A percentile compares a stretch with the other conserved stretches of the same genome.
Evolutionary conservation across 257 asterid genomes (phyloP).

Genomic region (Solanum ossicruentum): DNA sequence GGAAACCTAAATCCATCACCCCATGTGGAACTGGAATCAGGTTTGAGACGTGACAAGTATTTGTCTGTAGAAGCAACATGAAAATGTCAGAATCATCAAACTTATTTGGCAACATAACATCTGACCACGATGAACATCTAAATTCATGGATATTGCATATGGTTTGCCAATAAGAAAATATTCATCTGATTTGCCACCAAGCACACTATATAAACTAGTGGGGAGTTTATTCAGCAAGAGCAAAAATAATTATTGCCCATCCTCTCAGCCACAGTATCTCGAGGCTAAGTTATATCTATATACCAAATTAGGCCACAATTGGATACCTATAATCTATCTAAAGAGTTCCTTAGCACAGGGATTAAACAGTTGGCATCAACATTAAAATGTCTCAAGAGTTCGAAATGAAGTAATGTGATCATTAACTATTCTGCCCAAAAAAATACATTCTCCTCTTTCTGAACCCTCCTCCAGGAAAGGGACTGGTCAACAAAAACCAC

Average conservation of each 20-base stretch:
- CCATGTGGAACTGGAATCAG: conserved; percentile 39
- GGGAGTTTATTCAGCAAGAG: neutral
- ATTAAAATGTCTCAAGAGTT: neutral
- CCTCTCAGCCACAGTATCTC: neutral
- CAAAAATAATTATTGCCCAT: neutral
- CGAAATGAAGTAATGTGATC: neutral
- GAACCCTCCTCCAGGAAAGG: neutral
- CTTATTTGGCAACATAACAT: neutral
- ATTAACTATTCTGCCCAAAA: neutral
- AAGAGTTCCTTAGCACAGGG: neutral
- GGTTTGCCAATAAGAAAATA: neutral
- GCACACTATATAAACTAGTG: neutral
- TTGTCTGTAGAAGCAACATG: conserved; percentile 43
- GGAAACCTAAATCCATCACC: conserved; percentile 48
- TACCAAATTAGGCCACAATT: neutral
- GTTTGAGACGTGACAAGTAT: conserved; percentile 45
- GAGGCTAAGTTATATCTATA: neutral
- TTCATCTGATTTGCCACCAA: neutral
- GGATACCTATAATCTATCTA: neutral
- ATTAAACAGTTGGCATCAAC: neutral
- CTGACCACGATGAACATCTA: neutral
- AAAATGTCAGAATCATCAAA: conserved; percentile 8
- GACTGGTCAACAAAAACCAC: neutral
- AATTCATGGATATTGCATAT: neutral
- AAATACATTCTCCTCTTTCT: neutral